Percentiles rank a stretch among this genome's conserved stretches.
These are phyloP conservation scores for Corylus heterophylla DNA, from an alignment of 306 rosid species.

Conservation along the genomic window DNA sequence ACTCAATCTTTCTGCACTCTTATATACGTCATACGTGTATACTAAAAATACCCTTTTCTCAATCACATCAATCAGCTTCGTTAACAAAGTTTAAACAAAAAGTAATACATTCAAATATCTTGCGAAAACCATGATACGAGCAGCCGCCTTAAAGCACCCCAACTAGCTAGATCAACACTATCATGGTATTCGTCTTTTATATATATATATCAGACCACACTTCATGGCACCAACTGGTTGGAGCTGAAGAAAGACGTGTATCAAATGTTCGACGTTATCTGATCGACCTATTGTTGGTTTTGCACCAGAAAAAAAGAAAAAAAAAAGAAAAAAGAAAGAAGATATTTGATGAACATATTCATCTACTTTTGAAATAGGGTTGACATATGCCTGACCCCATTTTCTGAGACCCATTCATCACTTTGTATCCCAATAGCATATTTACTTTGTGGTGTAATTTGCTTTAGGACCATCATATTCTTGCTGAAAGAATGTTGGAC, in stretches of 20 bases:
- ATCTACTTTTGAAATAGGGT: conserved; percentile 23
- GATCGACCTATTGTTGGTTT: conserved; percentile 16
- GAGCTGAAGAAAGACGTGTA: conserved; percentile 16
- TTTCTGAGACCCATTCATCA: conserved; percentile 11
- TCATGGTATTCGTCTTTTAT: too few species aligned
- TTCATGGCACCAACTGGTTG: conserved; percentile 18
- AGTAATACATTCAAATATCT: too few species aligned
- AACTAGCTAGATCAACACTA: too few species aligned
- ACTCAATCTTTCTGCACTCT: too few species aligned
- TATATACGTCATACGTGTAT: too few species aligned
- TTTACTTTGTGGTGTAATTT: conserved; percentile 35
- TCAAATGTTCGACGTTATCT: conserved; percentile 20
- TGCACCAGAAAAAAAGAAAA: conserved; percentile 11
- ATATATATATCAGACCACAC: background rate
- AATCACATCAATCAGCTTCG: too few species aligned
- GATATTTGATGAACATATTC: conserved; percentile 10
- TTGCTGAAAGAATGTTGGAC: background rate
- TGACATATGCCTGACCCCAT: conserved; percentile 44
- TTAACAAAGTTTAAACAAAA: too few species aligned
- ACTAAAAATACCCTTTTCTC: too few species aligned
- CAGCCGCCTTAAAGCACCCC: too few species aligned
- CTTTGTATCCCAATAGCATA: conserved; percentile 31
- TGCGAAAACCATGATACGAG: too few species aligned
- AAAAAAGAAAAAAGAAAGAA: background rate
- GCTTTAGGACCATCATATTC: conserved; percentile 22